phyloP scores from a whole-genome alignment of 2,329 filamentous ascomycete genomes.

The Neocucurbitaria cava region DNA sequence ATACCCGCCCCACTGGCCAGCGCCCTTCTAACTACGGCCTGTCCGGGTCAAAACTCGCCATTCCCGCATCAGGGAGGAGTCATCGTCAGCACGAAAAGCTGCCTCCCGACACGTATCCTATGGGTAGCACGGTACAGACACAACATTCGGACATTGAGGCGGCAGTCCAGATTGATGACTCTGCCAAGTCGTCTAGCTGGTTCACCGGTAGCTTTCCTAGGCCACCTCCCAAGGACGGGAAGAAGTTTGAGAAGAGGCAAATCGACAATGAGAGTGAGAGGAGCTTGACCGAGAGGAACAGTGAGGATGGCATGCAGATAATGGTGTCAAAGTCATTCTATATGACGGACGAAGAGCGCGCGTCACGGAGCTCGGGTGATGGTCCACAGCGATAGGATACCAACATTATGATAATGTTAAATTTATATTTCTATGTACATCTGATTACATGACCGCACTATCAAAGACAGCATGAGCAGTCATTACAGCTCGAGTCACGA shows the following conservation, averaged over 20 bases:
- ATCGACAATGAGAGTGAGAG: slow-evolving; percentile 32
- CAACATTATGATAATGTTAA: background rate
- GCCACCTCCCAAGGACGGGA: slow-evolving; percentile 12
- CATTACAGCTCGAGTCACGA: slow-evolving; percentile 41
- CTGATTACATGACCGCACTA: too few species aligned
- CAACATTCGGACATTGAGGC: slow-evolving; percentile 23
- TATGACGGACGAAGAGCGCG: slow-evolving; percentile 38
- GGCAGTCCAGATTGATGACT: background rate
- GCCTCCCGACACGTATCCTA: slow-evolving; percentile 29
- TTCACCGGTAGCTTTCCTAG: slow-evolving; percentile 9
- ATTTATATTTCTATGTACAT: background rate
- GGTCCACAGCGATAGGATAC: background rate
- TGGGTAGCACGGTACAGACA: slow-evolving; percentile 25
- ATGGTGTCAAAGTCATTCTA: slow-evolving; percentile 42
- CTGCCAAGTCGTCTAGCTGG: slow-evolving; percentile 21
- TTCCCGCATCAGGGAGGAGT: slow-evolving; percentile 11
- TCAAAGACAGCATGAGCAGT: slow-evolving; percentile 45
- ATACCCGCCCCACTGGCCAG: slow-evolving; percentile 24
- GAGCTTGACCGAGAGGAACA: slow-evolving; percentile 25
- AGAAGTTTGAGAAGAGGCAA: slow-evolving; percentile 14
- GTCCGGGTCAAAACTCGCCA: slow-evolving; percentile 17
- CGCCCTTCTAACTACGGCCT: slow-evolving; percentile 31
- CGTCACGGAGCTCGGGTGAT: slow-evolving; percentile 11
- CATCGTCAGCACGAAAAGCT: slow-evolving; percentile 22
- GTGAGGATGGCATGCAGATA: slow-evolving; percentile 33